These are phyloP conservation scores for Penicillium rolfsii DNA, from an alignment of 2,329 filamentous ascomycete species.

Conservation along the genomic window DNA sequence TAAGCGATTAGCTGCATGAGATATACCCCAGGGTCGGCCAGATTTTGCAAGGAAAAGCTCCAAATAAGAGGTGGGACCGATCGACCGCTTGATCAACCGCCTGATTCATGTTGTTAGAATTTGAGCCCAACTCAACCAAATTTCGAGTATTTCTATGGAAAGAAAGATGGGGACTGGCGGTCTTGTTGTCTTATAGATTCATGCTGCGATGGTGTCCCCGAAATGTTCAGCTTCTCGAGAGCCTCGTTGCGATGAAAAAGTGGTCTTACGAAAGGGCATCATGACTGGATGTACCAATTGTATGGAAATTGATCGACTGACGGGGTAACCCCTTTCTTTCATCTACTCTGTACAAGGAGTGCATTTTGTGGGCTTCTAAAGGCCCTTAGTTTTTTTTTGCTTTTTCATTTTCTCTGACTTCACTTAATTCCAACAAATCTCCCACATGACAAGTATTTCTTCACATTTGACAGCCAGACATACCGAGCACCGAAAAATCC, in stretches of 20 bases:
- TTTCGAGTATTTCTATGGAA: too few species aligned
- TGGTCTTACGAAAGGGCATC: background rate
- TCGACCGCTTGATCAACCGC: too few species aligned
- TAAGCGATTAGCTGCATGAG: too few species aligned
- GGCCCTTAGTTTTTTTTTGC: background rate
- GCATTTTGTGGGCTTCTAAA: background rate
- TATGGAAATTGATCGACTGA: background rate
- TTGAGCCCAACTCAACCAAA: too few species aligned
- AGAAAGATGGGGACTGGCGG: too few species aligned
- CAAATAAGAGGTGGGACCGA: too few species aligned
- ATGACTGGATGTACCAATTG: background rate
- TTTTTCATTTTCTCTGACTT: background rate
- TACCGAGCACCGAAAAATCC: background rate
- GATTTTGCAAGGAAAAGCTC: too few species aligned
- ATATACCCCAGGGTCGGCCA: too few species aligned
- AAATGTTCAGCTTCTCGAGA: background rate
- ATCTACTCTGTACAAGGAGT: background rate
- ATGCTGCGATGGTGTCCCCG: background rate
- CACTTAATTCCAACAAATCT: background rate
- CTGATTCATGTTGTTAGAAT: too few species aligned
- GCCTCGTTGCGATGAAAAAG: background rate
- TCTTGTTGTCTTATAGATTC: too few species aligned
- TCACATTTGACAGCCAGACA: background rate
- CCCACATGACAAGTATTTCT: background rate
- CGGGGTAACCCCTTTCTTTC: background rate